A percentile compares a stretch with the other conserved stretches of the same genome.
These are phyloP conservation scores for Hemileia vastatrix DNA, from an alignment of 1,284 basidiomycete genomes.

Conservation along the genomic window DNA sequence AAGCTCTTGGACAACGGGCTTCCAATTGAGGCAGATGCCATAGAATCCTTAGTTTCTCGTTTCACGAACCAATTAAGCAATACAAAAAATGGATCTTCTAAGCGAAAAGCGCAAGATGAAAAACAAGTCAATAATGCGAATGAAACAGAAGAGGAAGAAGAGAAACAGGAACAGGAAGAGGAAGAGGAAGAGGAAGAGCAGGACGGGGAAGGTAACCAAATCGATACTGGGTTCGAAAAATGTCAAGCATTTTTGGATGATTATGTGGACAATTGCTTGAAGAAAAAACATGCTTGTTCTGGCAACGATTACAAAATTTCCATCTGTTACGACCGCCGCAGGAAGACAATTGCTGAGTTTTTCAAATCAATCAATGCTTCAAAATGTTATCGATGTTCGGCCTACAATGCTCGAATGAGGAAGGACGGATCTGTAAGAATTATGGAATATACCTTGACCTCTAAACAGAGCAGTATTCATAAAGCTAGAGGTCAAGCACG, in stretches of 20 bases:
- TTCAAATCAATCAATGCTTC: constrained; percentile 55
- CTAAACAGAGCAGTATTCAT: constrained; percentile 66
- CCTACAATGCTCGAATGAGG: constrained; percentile 49
- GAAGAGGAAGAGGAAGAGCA: constrained; percentile 41
- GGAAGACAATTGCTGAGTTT: constrained; percentile 72
- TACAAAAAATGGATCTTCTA: constrained; percentile 29
- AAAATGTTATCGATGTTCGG: constrained; percentile 18
- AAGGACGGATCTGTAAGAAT: constrained; percentile 93
- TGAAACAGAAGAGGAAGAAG: constrained; percentile 38
- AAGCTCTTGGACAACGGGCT: constrained; percentile 83
- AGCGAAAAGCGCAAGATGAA: constrained; percentile 16
- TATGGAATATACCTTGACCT: constrained; percentile 77
- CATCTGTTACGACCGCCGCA: constrained; percentile 76
- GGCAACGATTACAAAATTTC: constrained; percentile 81
- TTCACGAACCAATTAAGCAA: constrained; percentile 32
- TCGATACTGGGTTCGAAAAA: constrained; percentile 57
- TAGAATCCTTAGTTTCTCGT: constrained; percentile 58
- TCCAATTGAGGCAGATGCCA: constrained; percentile 65
- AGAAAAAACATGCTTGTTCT: constrained; percentile 51
- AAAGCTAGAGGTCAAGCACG: constrained; percentile 54
- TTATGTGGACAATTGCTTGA: constrained; percentile 60
- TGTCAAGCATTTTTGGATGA: constrained; percentile 54
- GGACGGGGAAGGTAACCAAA: constrained; percentile 50
- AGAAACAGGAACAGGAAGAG: constrained; percentile 41
- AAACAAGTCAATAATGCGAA: constrained; percentile 29